These are phyloP conservation scores for Endothia cerciana DNA, from an alignment of 2,329 filamentous ascomycete species.

Conservation along the genomic window DNA sequence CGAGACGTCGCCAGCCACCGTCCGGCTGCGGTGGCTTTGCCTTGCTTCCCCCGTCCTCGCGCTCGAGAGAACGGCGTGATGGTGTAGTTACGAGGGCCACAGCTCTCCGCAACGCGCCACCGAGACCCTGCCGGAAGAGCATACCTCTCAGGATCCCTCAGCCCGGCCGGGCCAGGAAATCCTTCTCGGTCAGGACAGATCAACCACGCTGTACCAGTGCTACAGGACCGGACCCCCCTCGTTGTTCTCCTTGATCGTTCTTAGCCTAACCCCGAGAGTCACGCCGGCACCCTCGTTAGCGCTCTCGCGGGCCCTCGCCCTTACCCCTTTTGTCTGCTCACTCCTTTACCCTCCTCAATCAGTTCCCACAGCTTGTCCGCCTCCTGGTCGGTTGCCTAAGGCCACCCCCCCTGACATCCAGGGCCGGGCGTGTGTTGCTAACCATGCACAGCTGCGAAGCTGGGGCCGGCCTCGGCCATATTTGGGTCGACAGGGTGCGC, in stretches of 20 bases:
- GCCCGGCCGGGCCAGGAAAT: not conserved
- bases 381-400: not conserved
- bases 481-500: slow-evolving; percentile 12
- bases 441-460: not conserved
- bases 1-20: too few relatives aligned
- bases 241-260: not conserved
- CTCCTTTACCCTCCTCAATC: not conserved
- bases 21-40: too few relatives aligned
- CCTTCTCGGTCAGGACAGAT: not conserved
- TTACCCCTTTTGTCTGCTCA: too few relatives aligned
- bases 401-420: not conserved
- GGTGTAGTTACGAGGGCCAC: not conserved
- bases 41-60: too few relatives aligned
- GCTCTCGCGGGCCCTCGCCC: not conserved
- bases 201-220: not conserved
- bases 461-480: slow-evolving; percentile 1
- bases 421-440: not conserved
- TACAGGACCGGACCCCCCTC: not conserved
- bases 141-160: not conserved
- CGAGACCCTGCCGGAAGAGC: not conserved
- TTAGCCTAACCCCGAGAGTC: too few relatives aligned
- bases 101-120: not conserved
- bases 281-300: not conserved
- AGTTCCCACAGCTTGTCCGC: too few relatives aligned
- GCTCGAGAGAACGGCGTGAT: not conserved